phyloP scores from a whole-genome alignment of 2,329 filamentous ascomycete genomes.

The Gnomoniopsis smithogilvyi region DNA sequence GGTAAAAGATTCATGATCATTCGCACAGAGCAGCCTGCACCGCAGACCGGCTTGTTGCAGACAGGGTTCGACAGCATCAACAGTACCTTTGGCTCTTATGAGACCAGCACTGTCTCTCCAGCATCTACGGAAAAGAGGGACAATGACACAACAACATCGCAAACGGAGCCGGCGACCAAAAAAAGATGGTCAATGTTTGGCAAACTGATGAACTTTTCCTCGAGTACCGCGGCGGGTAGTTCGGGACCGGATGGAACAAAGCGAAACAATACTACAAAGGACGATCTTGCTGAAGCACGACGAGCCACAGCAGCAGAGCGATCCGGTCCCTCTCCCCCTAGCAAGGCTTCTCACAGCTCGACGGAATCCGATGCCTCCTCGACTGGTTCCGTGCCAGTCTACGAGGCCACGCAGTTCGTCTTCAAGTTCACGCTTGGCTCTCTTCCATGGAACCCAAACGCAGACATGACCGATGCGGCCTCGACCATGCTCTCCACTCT shows the following conservation, averaged over 20 bases:
- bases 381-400: slow-evolving; percentile 52
- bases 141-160: slow-evolving; percentile 21
- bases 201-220: slow-evolving; percentile 54
- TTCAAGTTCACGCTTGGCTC: slow-evolving; percentile 72
- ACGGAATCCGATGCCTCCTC: slow-evolving; percentile 46
- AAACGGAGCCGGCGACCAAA: slow-evolving; percentile 29
- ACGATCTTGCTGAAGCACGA: slow-evolving; percentile 48
- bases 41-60: slow-evolving; percentile 43
- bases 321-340: slow-evolving; percentile 31
- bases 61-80: slow-evolving; percentile 18
- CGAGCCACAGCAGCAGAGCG: slow-evolving; percentile 48
- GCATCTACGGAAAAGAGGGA: slow-evolving; percentile 9
- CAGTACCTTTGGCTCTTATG: slow-evolving; percentile 42
- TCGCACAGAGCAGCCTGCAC: slow-evolving; percentile 62
- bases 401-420: slow-evolving; percentile 55
- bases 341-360: slow-evolving; percentile 26
- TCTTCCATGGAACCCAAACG: slow-evolving; percentile 26
- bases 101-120: slow-evolving; percentile 15
- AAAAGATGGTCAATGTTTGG: slow-evolving; percentile 66
- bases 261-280: slow-evolving; percentile 30
- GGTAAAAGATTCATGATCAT: slow-evolving; percentile 86
- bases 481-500: slow-evolving; percentile 53
- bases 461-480: slow-evolving; percentile 17
- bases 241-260: slow-evolving; percentile 17
- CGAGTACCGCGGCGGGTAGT: slow-evolving; percentile 15